Evolutionary conservation across 495 filamentous ascomycete species (phyloP).

Genomic region (Penicillium chermesinum): DNA sequence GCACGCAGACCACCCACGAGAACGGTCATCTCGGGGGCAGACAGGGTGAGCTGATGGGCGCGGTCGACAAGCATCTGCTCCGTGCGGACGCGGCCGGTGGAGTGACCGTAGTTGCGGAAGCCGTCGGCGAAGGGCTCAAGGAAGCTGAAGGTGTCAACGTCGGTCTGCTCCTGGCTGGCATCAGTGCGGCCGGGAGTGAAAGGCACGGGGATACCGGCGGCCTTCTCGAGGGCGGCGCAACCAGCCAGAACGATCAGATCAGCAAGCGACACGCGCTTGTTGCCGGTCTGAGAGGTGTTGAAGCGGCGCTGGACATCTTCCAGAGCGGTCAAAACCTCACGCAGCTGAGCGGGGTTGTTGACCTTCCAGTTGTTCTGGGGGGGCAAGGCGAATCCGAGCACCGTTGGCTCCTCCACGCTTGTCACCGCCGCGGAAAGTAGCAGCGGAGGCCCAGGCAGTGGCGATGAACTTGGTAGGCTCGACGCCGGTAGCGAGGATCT

Average conservation of each 20-base stretch:
- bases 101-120: constrained; percentile 70
- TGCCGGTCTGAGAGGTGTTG: constrained; percentile 43
- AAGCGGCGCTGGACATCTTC: constrained; percentile 59
- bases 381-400: constrained; percentile 65
- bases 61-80: constrained; percentile 65
- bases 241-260: constrained; percentile 67
- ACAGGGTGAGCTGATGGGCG: constrained; percentile 61
- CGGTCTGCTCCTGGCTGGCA: constrained; percentile 60
- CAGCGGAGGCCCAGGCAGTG: constrained; percentile 64
- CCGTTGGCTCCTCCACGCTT: constrained; percentile 75
- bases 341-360: constrained; percentile 59
- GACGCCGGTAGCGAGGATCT: constrained; percentile 55
- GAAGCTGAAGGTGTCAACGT: constrained; percentile 54
- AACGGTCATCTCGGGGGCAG: constrained; percentile 61
- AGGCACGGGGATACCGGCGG: constrained; percentile 34
- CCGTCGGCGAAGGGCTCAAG: constrained; percentile 61
- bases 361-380: constrained; percentile 63
- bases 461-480: constrained; percentile 51
- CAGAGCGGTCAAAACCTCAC: constrained; percentile 51
- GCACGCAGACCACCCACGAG: constrained; percentile 63
- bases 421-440: constrained; percentile 68
- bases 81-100: constrained; percentile 49
- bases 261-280: constrained; percentile 66
- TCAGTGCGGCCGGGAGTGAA: constrained; percentile 46
- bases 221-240: constrained; percentile 39